A percentile compares a stretch with the other conserved stretches of the same genome.
These are phyloP conservation scores for Corynespora cassiicola DNA, from an alignment of 2,329 filamentous ascomycete species.

Conservation along the genomic window DNA sequence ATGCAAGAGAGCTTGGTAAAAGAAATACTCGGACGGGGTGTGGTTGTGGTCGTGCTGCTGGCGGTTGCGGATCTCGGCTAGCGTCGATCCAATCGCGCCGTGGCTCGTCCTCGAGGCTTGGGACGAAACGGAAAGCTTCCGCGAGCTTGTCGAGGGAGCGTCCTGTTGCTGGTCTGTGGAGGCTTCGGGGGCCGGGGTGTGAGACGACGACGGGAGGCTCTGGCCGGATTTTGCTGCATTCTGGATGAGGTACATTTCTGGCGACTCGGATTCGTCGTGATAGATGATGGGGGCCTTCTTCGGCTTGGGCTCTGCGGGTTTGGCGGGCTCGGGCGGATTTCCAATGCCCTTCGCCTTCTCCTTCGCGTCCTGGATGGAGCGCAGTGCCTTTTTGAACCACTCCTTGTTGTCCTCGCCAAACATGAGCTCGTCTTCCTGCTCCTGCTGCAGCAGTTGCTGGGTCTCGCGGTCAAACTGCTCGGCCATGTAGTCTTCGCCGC, in stretches of 20 bases:
- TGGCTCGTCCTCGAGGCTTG: slow-evolving; percentile 38
- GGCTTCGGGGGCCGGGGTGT: slow-evolving; percentile 10
- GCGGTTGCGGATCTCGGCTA: slow-evolving; percentile 54
- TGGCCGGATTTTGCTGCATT: slow-evolving; percentile 55
- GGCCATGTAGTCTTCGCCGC: slow-evolving; percentile 85
- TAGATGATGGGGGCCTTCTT: slow-evolving; percentile 58
- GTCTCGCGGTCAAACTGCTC: slow-evolving; percentile 83
- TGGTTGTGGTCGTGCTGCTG: slow-evolving; percentile 53
- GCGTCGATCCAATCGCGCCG: slow-evolving; percentile 46
- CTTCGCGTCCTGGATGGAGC: slow-evolving; percentile 74
- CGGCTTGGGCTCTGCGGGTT: slow-evolving; percentile 57
- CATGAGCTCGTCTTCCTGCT: slow-evolving; percentile 86
- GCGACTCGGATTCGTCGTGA: slow-evolving; percentile 54
- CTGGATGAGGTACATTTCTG: slow-evolving; percentile 60
- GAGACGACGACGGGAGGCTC: slow-evolving; percentile 37
- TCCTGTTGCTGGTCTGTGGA: slow-evolving; percentile 2
- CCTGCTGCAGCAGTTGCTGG: slow-evolving; percentile 74
- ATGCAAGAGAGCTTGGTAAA: slow-evolving; percentile 86
- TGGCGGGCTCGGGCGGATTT: slow-evolving; percentile 64
- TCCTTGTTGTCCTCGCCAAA: slow-evolving; percentile 87
- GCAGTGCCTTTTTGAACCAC: slow-evolving; percentile 86
- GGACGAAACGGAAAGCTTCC: slow-evolving; percentile 37
- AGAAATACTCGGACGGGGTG: slow-evolving; percentile 71
- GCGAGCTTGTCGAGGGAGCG: slow-evolving; percentile 8
- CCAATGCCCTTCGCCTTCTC: slow-evolving; percentile 75